Evolutionary conservation across 306 rosid species (phyloP), one percentile per base, ranked within the genome.

Genomic region (Cucumis melo): DNA sequence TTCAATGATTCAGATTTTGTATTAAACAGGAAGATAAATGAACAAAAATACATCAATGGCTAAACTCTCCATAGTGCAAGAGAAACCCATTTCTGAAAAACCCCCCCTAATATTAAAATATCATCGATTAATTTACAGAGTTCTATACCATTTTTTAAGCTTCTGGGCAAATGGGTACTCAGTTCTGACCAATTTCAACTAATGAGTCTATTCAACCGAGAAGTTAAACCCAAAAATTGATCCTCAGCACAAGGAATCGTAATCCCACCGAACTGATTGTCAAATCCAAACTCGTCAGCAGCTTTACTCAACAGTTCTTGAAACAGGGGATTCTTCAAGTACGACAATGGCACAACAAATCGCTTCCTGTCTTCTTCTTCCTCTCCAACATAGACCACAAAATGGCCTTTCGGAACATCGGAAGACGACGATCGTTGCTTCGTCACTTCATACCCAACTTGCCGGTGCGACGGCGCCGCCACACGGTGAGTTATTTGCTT

Each of bases 381-480:
- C 53, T 82, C 83, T 7, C 84, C 84, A 12, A 86, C 86, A 34
- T 86, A 86, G 20, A 86, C 82, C 1, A 82, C 84, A 21, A 86
- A 86, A 82, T 86, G 89, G 7, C 83, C 89, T 41, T 76, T 84
- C 36, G 87, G 89, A 9, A 84, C 84, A 72, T 78, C 74, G 16
- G 50, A 3, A 0, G 27, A 20, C 32, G 54, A 74, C 1, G 74
- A 16, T 42, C 48, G 67, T 13, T 39, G 64, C 48, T 20, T 54
- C 10, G 15, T 11, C 65, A 38, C 48, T 24, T 27, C 42, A 1
- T n/a, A 48, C 32, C 76, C 57, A 68, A 78, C 32, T 19, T 75
- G 77, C 12, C 75, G 81, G 19, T 59, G 78, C 14, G 83, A 58
- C 19, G 75, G 74, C 63, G 81, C 65, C 39, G 85, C 14, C 2